Conservation (phyloP, 805 yeast species). For the Pichia membranifaciens region DNA sequence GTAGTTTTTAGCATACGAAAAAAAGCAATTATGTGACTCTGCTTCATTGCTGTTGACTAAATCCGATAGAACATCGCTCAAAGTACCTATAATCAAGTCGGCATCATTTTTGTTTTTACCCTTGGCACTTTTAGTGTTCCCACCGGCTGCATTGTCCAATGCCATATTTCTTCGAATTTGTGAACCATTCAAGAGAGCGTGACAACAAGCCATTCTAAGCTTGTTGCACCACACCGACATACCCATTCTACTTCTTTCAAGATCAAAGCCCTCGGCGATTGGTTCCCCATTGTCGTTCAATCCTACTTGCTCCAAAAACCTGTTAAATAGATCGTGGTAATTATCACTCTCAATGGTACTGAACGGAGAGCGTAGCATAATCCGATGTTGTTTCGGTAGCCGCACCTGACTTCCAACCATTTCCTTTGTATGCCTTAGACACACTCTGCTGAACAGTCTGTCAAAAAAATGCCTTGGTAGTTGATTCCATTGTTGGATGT, state of each 20-base stretch:
- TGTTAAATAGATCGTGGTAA: conserved; percentile 57
- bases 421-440: conserved; percentile 77
- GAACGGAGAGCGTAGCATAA: conserved; percentile 66
- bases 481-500: conserved; percentile 25
- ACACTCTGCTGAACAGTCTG: conserved; percentile 46
- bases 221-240: conserved; percentile 66
- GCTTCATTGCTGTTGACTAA: conserved; percentile 55
- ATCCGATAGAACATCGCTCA: conserved; percentile 62
- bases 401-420: conserved; percentile 73
- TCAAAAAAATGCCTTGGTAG: conserved; percentile 36
- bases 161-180: conserved; percentile 8
- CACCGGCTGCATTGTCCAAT: conserved; percentile 7
- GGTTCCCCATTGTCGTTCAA: conserved; percentile 49
- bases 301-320: conserved; percentile 54
- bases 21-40: conserved; percentile 43
- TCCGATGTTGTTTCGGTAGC: conserved; percentile 73
- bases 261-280: conserved; percentile 42
- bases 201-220: conserved; percentile 78
- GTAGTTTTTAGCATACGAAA: conserved; percentile 38
- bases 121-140: conserved; percentile 10
- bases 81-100: conserved; percentile 35
- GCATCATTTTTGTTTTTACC: conserved; percentile 8
- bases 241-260: conserved; percentile 36
- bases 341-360: conserved; percentile 80
- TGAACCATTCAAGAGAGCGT: conserved; percentile 43